Percentiles rank a stretch among this genome's conserved stretches.
These are phyloP conservation scores for Phytophthora macrochlamydospora DNA, from an alignment of 352 stramenopile species.

Conservation along the genomic window DNA sequence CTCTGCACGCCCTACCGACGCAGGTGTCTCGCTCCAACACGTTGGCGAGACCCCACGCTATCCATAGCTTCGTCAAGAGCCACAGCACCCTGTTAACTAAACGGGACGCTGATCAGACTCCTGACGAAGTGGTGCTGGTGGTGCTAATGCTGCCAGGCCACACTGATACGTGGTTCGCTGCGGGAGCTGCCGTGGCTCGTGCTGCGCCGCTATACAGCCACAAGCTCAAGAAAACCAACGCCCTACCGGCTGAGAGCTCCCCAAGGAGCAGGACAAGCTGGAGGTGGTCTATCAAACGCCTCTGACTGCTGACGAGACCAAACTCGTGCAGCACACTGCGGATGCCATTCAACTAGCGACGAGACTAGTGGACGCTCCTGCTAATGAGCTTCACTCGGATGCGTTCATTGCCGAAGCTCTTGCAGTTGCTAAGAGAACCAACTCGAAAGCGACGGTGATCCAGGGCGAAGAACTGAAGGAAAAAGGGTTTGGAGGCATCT, in stretches of 20 bases:
- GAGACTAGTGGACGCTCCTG: constrained; percentile 89
- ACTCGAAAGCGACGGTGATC: constrained; percentile 81
- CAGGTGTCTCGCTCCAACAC: constrained; percentile 75
- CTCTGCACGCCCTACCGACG: constrained; percentile 65
- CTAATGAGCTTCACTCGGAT: constrained; percentile 92
- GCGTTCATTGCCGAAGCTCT: constrained; percentile 86
- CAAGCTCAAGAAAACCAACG: constrained; percentile 49
- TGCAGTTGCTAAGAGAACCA: constrained; percentile 64
- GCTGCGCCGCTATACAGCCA: constrained; percentile 56
- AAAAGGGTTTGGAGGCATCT: constrained; percentile 92
- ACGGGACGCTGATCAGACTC: constrained; percentile 10
- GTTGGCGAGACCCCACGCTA: constrained; percentile 71
- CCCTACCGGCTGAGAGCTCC: constrained; percentile 31
- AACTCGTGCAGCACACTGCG: constrained; percentile 62
- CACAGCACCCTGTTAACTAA: constrained; percentile 41
- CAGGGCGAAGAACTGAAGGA: constrained; percentile 90
- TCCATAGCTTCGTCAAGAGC: constrained; percentile 67
- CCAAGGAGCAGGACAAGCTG: constrained; percentile 43
- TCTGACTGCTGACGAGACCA: constrained; percentile 32
- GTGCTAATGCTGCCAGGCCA: constrained; percentile 60
- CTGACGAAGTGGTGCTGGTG: constrained; percentile 54
- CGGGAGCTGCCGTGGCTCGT: constrained; percentile 55
- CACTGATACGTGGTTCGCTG: constrained; percentile 60
- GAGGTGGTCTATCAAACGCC: constrained; percentile 57
- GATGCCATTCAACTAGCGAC: constrained; percentile 87